Conservation (phyloP, 139 green algal genomes). For the Yamagishiella unicocca region DNA sequence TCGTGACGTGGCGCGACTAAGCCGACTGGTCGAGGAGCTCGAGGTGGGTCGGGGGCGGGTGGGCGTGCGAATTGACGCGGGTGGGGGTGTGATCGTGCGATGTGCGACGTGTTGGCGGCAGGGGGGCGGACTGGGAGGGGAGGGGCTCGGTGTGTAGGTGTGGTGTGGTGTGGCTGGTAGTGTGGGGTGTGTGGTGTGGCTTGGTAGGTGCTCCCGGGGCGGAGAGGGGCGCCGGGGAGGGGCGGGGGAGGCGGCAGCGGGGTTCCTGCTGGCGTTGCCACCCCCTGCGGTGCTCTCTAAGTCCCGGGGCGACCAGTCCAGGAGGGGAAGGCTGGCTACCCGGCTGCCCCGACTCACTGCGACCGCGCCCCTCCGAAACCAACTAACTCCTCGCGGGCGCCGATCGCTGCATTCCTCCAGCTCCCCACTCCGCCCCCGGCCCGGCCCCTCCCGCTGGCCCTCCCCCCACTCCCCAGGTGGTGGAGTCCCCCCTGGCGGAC, state of each 20-base stretch:
- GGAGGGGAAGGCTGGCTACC: too few relatives aligned
- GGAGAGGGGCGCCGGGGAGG: too few relatives aligned
- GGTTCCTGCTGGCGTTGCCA: too few relatives aligned
- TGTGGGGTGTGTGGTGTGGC: too few relatives aligned
- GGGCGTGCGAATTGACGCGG: neutral
- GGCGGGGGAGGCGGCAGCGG: too few relatives aligned
- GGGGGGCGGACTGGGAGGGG: too few relatives aligned
- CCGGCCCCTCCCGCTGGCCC: neutral
- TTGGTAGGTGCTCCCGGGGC: too few relatives aligned
- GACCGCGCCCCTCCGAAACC: neutral
- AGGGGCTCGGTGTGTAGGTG: neutral
- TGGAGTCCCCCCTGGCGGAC: conserved; percentile 50
- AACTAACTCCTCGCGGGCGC: too few relatives aligned
- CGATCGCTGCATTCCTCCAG: too few relatives aligned
- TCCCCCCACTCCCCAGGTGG: conserved; percentile 13
- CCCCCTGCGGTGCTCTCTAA: too few relatives aligned
- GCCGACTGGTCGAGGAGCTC: conserved; percentile 24
- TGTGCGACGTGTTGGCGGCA: too few relatives aligned
- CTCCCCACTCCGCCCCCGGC: neutral
- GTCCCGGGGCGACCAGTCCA: too few relatives aligned
- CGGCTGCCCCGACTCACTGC: neutral
- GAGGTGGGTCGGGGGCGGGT: neutral
- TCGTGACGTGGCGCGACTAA: neutral
- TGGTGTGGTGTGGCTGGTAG: neutral
- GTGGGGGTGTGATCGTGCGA: neutral